Base-by-base conservation (phyloP, 2,329 filamentous ascomycete genomes). In the Diatrype stigma region DNA sequence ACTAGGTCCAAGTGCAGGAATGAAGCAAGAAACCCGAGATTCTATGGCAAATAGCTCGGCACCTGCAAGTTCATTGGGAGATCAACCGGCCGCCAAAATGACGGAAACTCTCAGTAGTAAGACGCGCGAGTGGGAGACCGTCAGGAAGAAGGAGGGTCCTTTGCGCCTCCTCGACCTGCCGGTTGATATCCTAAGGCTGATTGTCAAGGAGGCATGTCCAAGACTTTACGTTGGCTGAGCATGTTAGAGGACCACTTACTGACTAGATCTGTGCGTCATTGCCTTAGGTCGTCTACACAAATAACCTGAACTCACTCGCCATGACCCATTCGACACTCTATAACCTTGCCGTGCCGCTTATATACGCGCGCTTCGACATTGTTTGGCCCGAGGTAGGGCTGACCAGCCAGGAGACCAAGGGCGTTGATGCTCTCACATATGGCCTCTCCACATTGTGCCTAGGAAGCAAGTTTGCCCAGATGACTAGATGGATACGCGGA, bases 341-440 rank as follows among this genome's bases (percentile, higher is more conserved):
- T 70, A 77, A 78, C 42, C 78, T 94, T 49, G 82, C 87, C 0
- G 84, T 90, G 22, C 89, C 89, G 17, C 83, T 86, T 60, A 90
- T 94, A 57, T 94, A 94, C 71, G 87, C 87, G 17, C 82, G 87
- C 53, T 94, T 94, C 69, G 89, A 94, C 64, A 94, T 94, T 56
- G 87, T 93, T 40, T 94, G 90, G 90, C 89, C 89, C 0, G 89
- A 93, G 62, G 82, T 81, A 30, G 79, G 80, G 56, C 75, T 80
- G 7, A 77, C 82, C 8, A 74, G 80, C 2, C 82, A 87, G 59
- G 84, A 86, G 49, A 78, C 85, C 42, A 84, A 84, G 38, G 87
- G 86, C 51, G 89, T 94, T 28, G 89, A 94, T 71, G 89, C 89
- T 37, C 80, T 94, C 44, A 92, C 89, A 0, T 93, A 90, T 65